Percentiles rank a stretch among this genome's conserved stretches.
Evolutionary conservation across 1,284 basidiomycete genomes (phyloP).

Genomic region (Boletus smithii): DNA sequence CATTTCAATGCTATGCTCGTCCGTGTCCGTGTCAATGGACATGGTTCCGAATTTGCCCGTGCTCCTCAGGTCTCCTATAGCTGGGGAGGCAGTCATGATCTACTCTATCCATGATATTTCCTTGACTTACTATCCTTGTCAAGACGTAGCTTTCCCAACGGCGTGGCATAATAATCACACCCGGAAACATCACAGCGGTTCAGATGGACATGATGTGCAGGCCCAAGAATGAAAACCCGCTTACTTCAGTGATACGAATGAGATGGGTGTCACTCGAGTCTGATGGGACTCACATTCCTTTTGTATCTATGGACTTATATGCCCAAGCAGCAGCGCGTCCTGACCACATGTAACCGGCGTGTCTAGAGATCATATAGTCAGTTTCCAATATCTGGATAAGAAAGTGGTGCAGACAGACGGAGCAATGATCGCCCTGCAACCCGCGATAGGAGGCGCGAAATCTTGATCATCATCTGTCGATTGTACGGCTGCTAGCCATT

Average conservation of each 20-base stretch:
- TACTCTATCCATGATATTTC: neutral
- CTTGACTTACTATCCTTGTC: constrained; percentile 70
- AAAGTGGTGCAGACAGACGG: constrained; percentile 58
- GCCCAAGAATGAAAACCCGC: constrained; percentile 92
- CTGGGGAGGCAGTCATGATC: constrained; percentile 39
- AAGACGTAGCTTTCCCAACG: constrained; percentile 78
- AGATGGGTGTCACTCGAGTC: constrained; percentile 4
- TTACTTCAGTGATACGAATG: constrained; percentile 51
- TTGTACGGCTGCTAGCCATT: constrained; percentile 63
- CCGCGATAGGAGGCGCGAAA: constrained; percentile 62
- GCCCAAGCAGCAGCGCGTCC: constrained; percentile 95
- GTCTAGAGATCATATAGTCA: constrained; percentile 47
- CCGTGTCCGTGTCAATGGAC: constrained; percentile 73
- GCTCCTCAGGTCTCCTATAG: constrained; percentile 61
- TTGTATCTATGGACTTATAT: constrained; percentile 83
- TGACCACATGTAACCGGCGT: constrained; percentile 95
- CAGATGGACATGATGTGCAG: constrained; percentile 91
- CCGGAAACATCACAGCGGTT: constrained; percentile 82
- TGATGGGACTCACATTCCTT: constrained; percentile 61
- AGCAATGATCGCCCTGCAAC: constrained; percentile 92
- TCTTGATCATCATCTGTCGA: constrained; percentile 43
- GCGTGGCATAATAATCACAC: constrained; percentile 80
- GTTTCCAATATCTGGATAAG: constrained; percentile 7
- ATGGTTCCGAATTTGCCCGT: constrained; percentile 76
- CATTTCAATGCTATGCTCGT: constrained; percentile 98